These are phyloP conservation scores for Cornus florida DNA, from an alignment of 148 eudicot genomes.

Conservation along the genomic window DNA sequence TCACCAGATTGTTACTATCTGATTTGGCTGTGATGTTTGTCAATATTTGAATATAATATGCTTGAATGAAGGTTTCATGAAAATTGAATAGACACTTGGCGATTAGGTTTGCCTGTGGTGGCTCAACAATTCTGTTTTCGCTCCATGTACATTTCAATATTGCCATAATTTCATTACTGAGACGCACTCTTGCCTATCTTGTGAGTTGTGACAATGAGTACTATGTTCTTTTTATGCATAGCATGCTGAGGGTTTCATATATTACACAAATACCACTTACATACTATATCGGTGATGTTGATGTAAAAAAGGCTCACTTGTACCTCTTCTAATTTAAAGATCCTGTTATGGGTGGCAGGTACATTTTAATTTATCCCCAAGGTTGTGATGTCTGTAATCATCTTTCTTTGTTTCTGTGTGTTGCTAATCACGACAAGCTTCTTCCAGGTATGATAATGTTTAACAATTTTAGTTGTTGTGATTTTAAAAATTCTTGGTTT, in stretches of 20 bases:
- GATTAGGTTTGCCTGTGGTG: not conserved
- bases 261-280: not conserved
- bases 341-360: constrained; percentile 48
- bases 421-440: constrained; percentile 91
- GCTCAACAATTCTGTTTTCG: not conserved
- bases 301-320: not conserved
- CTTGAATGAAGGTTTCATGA: not conserved
- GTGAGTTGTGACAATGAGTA: too few species aligned
- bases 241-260: not conserved
- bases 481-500: not conserved
- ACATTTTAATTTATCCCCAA: constrained; percentile 89
- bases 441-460: constrained; percentile 64
- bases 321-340: not conserved
- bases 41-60: not conserved
- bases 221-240: not conserved
- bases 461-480: not conserved
- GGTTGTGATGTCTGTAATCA: constrained; percentile 96
- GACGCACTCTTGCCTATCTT: not conserved
- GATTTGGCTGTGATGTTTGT: not conserved
- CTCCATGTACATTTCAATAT: not conserved
- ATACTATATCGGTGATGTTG: not conserved
- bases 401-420: constrained; percentile 90
- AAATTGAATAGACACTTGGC: not conserved
- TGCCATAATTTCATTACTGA: not conserved
- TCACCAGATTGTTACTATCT: too few species aligned